These are phyloP conservation scores for Rhizopus delemar DNA, from an alignment of 371 early-diverging fungal species.

Conservation along the genomic window DNA sequence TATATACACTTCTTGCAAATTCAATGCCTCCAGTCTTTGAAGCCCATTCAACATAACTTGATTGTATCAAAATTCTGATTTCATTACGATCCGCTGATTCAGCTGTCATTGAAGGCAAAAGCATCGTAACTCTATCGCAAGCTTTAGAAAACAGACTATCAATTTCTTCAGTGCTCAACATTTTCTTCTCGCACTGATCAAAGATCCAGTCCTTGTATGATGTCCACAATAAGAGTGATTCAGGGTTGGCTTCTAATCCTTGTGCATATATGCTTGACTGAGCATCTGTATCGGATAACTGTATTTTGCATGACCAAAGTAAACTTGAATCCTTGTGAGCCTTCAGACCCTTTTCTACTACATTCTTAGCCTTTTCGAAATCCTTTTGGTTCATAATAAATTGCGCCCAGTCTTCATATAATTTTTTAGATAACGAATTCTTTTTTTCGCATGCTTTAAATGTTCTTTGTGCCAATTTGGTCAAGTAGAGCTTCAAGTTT, in stretches of 20 bases:
- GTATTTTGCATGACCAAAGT: slow-evolving; percentile 49
- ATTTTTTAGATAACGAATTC: slow-evolving; percentile 33
- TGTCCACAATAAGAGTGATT: slow-evolving; percentile 50
- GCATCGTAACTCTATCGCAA: slow-evolving; percentile 40
- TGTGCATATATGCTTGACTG: slow-evolving; percentile 31
- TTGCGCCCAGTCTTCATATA: slow-evolving; percentile 55
- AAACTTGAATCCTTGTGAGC: slow-evolving; percentile 38
- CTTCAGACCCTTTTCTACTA: slow-evolving; percentile 43
- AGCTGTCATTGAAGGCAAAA: slow-evolving; percentile 51
- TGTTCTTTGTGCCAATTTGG: slow-evolving; percentile 45
- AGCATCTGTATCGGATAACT: slow-evolving; percentile 16
- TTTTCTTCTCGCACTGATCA: slow-evolving; percentile 13
- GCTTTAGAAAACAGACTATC: slow-evolving; percentile 49
- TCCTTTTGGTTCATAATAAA: slow-evolving; percentile 24
- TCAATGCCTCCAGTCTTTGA: slow-evolving; percentile 50
- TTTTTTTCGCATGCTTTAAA: slow-evolving; percentile 47
- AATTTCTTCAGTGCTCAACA: slow-evolving; percentile 20
- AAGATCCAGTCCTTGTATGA: slow-evolving; percentile 48
- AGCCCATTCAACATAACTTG: slow-evolving; percentile 53
- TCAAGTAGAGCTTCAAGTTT: slow-evolving; percentile 61
- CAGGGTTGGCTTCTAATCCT: slow-evolving; percentile 38
- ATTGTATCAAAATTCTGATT: slow-evolving; percentile 49
- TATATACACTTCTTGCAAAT: slow-evolving; percentile 53
- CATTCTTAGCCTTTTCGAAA: slow-evolving; percentile 23
- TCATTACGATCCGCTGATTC: slow-evolving; percentile 45